A percentile compares a stretch with the other conserved stretches of the same genome.
phyloP scores from a whole-genome alignment of 2,329 filamentous ascomycete genomes.

The Spiromastix sp. region DNA sequence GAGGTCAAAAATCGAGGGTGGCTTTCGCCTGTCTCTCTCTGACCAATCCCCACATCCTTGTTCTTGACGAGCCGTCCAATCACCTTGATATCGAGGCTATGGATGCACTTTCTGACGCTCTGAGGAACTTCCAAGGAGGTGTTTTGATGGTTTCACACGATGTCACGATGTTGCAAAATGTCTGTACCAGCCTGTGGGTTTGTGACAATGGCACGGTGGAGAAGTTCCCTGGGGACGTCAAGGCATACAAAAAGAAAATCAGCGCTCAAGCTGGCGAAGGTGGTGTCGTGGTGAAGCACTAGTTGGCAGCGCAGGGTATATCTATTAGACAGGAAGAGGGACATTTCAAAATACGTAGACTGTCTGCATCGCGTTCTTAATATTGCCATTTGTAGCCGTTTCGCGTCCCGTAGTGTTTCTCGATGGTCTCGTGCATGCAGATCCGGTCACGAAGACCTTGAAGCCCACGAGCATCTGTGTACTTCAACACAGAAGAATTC shows the following conservation, averaged over 20 bases:
- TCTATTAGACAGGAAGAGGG: no score
- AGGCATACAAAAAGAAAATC: conserved; percentile 97
- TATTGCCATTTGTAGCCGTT: no score
- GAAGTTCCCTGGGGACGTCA: conserved; percentile 91
- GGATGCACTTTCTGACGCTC: conserved; percentile 80
- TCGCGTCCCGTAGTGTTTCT: no score
- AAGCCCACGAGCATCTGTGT: no score
- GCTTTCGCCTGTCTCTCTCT: conserved; percentile 94
- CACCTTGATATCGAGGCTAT: conserved; percentile 98
- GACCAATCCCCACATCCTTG: conserved; percentile 90
- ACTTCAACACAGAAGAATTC: no score
- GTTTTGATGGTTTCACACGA: conserved; percentile 99
- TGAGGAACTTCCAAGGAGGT: conserved; percentile 81
- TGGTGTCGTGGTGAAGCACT: conserved; percentile 54
- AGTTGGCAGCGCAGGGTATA: not conserved
- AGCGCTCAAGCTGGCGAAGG: conserved; percentile 76
- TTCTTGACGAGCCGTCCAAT: conserved; percentile 97
- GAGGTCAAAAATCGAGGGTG: conserved; percentile 96
- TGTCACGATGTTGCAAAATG: conserved; percentile 94
- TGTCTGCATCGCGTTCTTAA: no score
- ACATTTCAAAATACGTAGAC: no score
- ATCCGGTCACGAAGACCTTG: no score
- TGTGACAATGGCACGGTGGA: conserved; percentile 90
- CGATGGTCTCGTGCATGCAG: no score
- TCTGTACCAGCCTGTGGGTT: conserved; percentile 92